These are phyloP conservation scores for Dioscorea dumetorum DNA, from an alignment of 106 monocot genomes.

Conservation along the genomic window DNA sequence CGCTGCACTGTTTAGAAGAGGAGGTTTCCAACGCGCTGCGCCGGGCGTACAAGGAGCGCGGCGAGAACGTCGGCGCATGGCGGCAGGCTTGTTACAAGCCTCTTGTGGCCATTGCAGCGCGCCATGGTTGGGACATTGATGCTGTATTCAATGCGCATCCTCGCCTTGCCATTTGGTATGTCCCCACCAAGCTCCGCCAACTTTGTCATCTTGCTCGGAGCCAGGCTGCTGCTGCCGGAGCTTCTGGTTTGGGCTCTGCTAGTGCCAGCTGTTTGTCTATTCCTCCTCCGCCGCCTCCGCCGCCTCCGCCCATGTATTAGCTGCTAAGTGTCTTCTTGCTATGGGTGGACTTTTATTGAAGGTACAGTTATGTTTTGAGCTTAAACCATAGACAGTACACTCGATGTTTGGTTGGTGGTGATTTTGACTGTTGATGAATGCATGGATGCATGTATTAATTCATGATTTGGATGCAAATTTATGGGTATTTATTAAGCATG, in stretches of 20 bases:
- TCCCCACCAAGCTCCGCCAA: slow-evolving; percentile 95
- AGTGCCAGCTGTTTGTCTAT: too few relatives aligned
- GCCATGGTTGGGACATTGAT: slow-evolving; percentile 86
- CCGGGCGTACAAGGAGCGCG: slow-evolving; percentile 73
- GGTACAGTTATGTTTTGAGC: too few relatives aligned
- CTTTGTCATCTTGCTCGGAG: slow-evolving; percentile 78
- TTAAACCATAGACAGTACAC: too few relatives aligned
- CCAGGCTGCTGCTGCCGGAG: slow-evolving; percentile 11
- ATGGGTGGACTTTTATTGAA: too few relatives aligned
- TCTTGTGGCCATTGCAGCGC: slow-evolving; percentile 71
- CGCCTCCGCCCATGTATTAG: too few relatives aligned
- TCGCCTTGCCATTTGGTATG: slow-evolving; percentile 87
- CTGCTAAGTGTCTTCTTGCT: too few relatives aligned
- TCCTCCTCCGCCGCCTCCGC: too few relatives aligned
- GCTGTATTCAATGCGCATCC: slow-evolving; percentile 84
- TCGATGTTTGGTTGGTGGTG: too few relatives aligned
- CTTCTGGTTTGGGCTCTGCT: too few relatives aligned
- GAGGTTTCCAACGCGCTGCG: slow-evolving; percentile 69
- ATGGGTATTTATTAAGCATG: too few relatives aligned
- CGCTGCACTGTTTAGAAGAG: slow-evolving; percentile 90
- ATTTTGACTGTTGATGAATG: too few relatives aligned
- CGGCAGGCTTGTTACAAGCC: slow-evolving; percentile 90
- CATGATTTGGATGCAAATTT: slow-evolving; percentile 25
- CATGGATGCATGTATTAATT: too few relatives aligned
- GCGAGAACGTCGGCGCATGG: slow-evolving; percentile 93